Base-by-base conservation (phyloP, 2,329 filamentous ascomycete genomes). In the Colletotrichum aenigma region DNA sequence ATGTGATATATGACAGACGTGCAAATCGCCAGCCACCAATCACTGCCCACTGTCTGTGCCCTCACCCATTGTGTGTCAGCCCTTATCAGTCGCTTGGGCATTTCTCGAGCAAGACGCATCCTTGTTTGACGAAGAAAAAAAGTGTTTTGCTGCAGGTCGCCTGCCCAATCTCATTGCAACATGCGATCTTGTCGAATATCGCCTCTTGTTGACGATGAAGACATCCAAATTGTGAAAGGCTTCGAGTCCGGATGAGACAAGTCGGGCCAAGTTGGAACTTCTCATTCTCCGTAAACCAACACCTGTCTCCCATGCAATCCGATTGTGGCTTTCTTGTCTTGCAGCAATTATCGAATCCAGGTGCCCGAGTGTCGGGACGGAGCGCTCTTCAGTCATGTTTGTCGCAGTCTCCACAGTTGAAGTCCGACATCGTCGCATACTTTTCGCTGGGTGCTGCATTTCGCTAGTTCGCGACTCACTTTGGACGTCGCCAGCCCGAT, bases 301-400 rank as follows among this genome's bases (percentile, higher is more conserved):
- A 34, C 30, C 67, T 75, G 73, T 75, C 73, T 75, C 58, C 61
- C 28, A 58, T 48, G 55, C 28, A 65, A 58, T 30, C 34, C 64
- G 43, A 68, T 43, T 66, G 70, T 69, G 74, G 70, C 74, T 75
- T 64, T 24, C 18, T 52, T 55, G 64, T 68, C 64, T 73, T 30
- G 64, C 24, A 32, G 34, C 48, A n/a, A 26, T 32, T 69, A 24
- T 74, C 64, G 65, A 60, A 65, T 62, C 70, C 74, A 64, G 32
- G 70, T 65, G 64, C 74, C 74, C 26, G 74, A 75, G 28, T 69
- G 64, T 75, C 70, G 74, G 70, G 74, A 75, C 64, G 70, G 64
- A 16, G 10, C 64, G 60, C 70, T 75, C 48, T 68, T 65, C 65
- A 68, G 66, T 62, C 58, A 69, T 32, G n/a, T 58, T 21, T 64